phyloP scores from a whole-genome alignment of 2,329 filamentous ascomycete genomes.

The Helotiales sp. region DNA sequence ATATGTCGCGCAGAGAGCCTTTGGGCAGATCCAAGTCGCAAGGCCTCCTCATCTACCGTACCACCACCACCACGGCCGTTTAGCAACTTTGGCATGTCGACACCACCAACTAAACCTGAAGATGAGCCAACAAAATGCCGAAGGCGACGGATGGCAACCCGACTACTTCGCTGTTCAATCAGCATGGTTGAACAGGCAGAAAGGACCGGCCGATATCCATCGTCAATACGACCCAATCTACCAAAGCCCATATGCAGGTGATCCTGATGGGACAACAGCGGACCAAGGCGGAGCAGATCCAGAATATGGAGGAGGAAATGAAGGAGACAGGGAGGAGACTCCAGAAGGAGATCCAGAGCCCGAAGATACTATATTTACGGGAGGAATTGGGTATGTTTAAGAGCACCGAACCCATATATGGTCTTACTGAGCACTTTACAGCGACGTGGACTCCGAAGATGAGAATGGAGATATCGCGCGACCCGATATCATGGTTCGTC shows the following conservation, averaged over 20 bases:
- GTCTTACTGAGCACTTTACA: background rate
- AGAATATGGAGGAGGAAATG: background rate
- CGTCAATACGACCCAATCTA: background rate
- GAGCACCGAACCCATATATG: background rate
- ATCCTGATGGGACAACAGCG: background rate
- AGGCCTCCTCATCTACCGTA: background rate
- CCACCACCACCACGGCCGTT: background rate
- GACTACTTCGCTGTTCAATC: conserved; percentile 2
- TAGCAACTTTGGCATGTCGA: background rate
- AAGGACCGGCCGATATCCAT: background rate
- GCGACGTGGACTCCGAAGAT: background rate
- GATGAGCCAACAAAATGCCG: background rate
- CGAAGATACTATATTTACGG: background rate
- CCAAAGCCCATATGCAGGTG: background rate
- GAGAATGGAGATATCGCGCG: conserved; percentile 1
- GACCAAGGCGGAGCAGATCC: background rate
- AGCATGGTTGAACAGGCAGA: background rate
- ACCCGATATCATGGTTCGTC: conserved; percentile 4
- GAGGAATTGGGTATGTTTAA: background rate
- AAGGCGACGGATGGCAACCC: conserved; percentile 1
- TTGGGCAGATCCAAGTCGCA: too few species aligned
- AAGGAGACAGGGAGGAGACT: background rate
- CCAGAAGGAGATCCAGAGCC: background rate
- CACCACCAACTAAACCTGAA: background rate
- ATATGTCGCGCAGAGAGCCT: background rate